Conservation (phyloP, 106 monocot genomes). For the Dendrobium huoshanense region DNA sequence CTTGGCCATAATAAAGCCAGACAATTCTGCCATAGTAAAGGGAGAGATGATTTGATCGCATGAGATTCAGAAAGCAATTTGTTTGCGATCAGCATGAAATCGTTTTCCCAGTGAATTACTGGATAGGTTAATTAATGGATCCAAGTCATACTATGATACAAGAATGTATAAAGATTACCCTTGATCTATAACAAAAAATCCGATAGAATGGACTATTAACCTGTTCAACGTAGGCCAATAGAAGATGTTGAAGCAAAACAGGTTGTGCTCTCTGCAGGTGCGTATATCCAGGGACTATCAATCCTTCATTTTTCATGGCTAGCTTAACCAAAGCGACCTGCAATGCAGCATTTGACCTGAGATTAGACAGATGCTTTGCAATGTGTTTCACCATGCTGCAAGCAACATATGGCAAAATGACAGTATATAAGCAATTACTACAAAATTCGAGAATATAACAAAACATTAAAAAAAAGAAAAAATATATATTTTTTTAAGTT, state of each 20-base stretch:
- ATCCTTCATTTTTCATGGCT: constrained; percentile 64
- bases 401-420: neutral
- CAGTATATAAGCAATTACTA: neutral
- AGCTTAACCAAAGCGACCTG: constrained; percentile 67
- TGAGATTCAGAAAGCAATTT: neutral
- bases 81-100: neutral
- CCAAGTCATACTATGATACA: neutral
- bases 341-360: constrained; percentile 17
- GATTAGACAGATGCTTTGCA: neutral
- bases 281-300: constrained; percentile 97
- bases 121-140: neutral
- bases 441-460: neutral
- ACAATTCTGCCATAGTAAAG: neutral
- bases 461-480: neutral
- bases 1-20: neutral
- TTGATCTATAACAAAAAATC: neutral
- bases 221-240: constrained; percentile 92
- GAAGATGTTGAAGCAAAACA: constrained; percentile 81
- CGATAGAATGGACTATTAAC: constrained; percentile 17
- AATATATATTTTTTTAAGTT: neutral
- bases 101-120: neutral
- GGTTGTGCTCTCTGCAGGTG: constrained; percentile 96
- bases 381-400: neutral
- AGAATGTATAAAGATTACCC: neutral
- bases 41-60: neutral